Conservation (phyloP, 2,329 filamentous ascomycete genomes). For the Tolypocladium paradoxum region DNA sequence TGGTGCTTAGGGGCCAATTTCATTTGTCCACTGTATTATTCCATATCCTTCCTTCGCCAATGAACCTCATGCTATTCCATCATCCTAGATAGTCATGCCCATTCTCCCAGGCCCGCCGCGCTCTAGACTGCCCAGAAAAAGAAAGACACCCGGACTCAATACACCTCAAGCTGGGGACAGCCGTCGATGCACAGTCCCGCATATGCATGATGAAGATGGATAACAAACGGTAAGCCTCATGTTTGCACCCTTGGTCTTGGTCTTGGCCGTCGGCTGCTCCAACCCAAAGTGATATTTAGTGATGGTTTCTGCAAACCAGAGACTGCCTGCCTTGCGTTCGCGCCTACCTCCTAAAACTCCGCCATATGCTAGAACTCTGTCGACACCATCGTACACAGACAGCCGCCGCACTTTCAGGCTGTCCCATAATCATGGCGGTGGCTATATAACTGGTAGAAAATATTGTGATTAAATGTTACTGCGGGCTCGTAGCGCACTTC, state of each 20-base stretch:
- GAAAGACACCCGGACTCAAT: not conserved
- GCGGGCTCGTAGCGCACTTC: conserved; percentile 10
- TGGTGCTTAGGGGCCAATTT: not conserved
- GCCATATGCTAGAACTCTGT: conserved; percentile 20
- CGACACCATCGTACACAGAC: conserved; percentile 11
- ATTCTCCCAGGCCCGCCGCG: not conserved
- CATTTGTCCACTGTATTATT: not conserved
- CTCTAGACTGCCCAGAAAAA: not conserved
- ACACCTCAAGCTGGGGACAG: not conserved
- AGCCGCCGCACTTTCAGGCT: conserved; percentile 4
- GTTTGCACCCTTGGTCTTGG: not conserved
- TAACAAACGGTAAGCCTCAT: not conserved
- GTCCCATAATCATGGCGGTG: conserved; percentile 5
- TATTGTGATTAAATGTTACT: conserved; percentile 6
- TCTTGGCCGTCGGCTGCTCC: conserved; percentile 3
- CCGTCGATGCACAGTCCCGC: not conserved
- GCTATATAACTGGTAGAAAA: conserved; percentile 9
- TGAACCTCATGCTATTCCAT: not conserved
- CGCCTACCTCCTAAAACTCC: conserved; percentile 21
- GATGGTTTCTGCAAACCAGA: conserved; percentile 10
- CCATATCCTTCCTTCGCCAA: not conserved
- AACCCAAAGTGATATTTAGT: conserved; percentile 8
- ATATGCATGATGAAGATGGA: not conserved
- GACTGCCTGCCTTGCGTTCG: conserved; percentile 1
- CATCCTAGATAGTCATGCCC: not conserved